Conservation (phyloP, 225 moss, liverwort and hornwort genomes). For the Polytrichum commune region DNA sequence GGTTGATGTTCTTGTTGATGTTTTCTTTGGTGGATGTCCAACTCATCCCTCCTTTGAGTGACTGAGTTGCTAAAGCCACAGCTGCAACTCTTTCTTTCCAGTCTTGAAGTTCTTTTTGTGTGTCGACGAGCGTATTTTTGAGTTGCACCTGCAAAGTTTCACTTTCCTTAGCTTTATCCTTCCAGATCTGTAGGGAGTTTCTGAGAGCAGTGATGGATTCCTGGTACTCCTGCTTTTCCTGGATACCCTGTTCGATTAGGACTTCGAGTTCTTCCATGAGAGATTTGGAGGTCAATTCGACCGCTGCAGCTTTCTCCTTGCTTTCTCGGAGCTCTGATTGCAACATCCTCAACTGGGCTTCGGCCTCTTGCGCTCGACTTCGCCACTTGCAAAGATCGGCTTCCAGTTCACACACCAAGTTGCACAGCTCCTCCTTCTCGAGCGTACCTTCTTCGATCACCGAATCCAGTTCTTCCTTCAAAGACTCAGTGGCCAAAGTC, state of each 20-base stretch:
- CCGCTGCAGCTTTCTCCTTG: conserved; percentile 19
- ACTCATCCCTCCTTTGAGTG: conserved; percentile 28
- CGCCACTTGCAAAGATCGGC: conserved; percentile 16
- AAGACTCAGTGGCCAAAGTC: conserved; percentile 22
- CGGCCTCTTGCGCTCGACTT: conserved; percentile 9
- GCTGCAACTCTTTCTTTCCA: conserved; percentile 29
- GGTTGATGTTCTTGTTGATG: too few relatives aligned
- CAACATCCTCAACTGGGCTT: conserved; percentile 19
- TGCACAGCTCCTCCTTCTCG: conserved; percentile 32
- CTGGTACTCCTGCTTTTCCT: conserved; percentile 20
- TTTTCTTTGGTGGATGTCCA: conserved; percentile 6
- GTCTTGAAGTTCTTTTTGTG: conserved; percentile 29
- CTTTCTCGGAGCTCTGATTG: conserved; percentile 15
- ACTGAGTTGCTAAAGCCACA: conserved; percentile 39
- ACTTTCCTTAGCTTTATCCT: conserved; percentile 22
- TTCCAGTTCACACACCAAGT: conserved; percentile 24
- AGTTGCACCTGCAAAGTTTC: conserved; percentile 19
- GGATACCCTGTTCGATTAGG: conserved; percentile 18
- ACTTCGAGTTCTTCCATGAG: conserved; percentile 31
- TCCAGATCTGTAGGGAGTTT: conserved; percentile 19
- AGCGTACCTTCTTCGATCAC: conserved; percentile 41
- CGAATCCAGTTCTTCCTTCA: conserved; percentile 43
- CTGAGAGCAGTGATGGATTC: conserved; percentile 15
- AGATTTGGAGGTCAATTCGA: conserved; percentile 21
- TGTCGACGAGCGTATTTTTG: conserved; percentile 22